A percentile compares a stretch with the other conserved stretches of the same genome.
phyloP scores from a whole-genome alignment of 495 filamentous ascomycete genomes.

The Margaritispora aquatica region DNA sequence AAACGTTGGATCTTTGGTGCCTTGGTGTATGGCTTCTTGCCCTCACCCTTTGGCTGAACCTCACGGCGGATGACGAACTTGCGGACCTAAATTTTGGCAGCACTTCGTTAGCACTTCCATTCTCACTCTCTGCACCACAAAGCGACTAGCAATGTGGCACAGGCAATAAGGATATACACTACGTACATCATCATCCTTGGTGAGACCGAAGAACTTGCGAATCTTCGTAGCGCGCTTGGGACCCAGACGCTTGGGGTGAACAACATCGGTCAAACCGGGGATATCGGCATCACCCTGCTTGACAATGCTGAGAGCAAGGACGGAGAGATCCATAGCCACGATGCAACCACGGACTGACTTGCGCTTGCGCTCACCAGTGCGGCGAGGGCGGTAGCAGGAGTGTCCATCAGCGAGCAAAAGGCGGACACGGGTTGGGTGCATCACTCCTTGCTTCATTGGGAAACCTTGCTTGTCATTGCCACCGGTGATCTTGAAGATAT shows the following conservation, averaged over 20 bases:
- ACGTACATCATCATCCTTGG: slow-evolving; percentile 99
- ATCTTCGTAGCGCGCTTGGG: slow-evolving; percentile 99
- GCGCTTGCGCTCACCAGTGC: slow-evolving; percentile 96
- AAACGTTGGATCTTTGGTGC: slow-evolving; percentile 98
- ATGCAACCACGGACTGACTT: slow-evolving; percentile 98
- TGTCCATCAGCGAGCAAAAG: slow-evolving; percentile 89
- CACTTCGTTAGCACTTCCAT: slow-evolving; percentile 11
- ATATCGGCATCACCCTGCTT: slow-evolving; percentile 95
- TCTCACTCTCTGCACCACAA: slow-evolving; percentile 27
- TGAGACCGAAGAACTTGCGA: slow-evolving; percentile 94
- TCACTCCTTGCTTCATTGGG: slow-evolving; percentile 99
- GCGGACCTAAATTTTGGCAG: slow-evolving; percentile 57
- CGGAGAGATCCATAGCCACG: slow-evolving; percentile 87
- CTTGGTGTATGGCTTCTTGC: slow-evolving; percentile 98
- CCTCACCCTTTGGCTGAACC: slow-evolving; percentile 89
- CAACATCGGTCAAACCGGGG: slow-evolving; percentile 91
- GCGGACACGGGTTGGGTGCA: slow-evolving; percentile 96
- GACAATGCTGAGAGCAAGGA: slow-evolving; percentile 87
- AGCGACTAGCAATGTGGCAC: slow-evolving; percentile 22
- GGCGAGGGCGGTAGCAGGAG: slow-evolving; percentile 96
- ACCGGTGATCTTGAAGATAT: slow-evolving; percentile 96
- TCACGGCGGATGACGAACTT: slow-evolving; percentile 99
- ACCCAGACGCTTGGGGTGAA: slow-evolving; percentile 95
- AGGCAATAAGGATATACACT: slow-evolving; percentile 48
- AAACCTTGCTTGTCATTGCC: slow-evolving; percentile 99